Evolutionary conservation across 441 rosid genomes (phyloP).

Genomic region (Manihot esculenta): DNA sequence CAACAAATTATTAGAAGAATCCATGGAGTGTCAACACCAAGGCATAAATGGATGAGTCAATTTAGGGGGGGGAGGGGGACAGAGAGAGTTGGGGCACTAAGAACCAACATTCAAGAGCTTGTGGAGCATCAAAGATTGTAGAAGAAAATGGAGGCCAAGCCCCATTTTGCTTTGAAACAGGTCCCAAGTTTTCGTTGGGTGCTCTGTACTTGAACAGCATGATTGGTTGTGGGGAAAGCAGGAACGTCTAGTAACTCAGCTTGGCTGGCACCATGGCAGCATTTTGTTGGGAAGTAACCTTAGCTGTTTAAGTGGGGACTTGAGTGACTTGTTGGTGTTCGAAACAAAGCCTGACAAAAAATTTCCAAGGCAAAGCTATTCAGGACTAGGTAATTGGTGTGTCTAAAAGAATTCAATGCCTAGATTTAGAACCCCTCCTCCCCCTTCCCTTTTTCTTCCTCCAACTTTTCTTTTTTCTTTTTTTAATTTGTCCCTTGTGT

Average conservation of each 20-base stretch:
- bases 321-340: too few relatives aligned
- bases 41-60: not conserved
- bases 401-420: too few relatives aligned
- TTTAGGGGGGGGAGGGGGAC: not conserved
- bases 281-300: not conserved
- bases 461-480: too few relatives aligned
- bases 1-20: conserved; percentile 14
- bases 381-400: too few relatives aligned
- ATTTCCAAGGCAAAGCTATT: too few relatives aligned
- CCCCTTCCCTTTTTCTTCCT: too few relatives aligned
- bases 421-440: too few relatives aligned
- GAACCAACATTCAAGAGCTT: too few relatives aligned
- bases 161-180: not conserved
- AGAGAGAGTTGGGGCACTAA: not conserved
- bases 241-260: conserved; percentile 1
- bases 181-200: not conserved
- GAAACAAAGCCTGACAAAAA: too few relatives aligned
- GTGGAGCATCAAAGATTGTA: too few relatives aligned
- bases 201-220: not conserved
- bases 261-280: conserved; percentile 18
- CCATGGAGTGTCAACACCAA: not conserved
- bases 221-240: conserved; percentile 23
- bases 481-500: too few relatives aligned
- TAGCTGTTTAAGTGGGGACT: too few relatives aligned
- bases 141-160: not conserved